phyloP scores from a whole-genome alignment of 2,329 filamentous ascomycete genomes.

The Alternaria arbusti region DNA sequence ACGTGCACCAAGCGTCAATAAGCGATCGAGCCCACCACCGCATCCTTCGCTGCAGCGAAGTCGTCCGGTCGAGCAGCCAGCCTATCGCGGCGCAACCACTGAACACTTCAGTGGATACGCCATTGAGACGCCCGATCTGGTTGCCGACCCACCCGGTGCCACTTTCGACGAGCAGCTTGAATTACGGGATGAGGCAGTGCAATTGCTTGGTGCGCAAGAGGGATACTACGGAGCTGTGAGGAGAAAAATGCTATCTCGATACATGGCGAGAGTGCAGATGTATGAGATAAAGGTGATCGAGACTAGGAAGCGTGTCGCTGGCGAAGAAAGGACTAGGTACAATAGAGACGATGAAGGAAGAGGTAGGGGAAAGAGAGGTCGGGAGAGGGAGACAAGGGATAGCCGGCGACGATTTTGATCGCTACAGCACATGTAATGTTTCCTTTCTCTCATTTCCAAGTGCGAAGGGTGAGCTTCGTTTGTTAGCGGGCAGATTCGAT shows the following conservation, averaged over 20 bases:
- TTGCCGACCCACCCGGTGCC: not conserved
- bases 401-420: not conserved
- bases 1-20: not conserved
- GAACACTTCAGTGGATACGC: not conserved
- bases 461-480: not conserved
- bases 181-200: not conserved
- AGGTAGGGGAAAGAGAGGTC: not conserved
- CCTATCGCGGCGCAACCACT: not conserved
- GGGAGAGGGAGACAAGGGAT: not conserved
- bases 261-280: not conserved
- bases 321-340: not conserved
- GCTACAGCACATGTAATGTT: rapidly evolving
- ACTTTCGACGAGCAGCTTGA: not conserved
- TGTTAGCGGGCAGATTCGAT: not conserved
- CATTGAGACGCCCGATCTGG: not conserved
- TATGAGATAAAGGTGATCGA: not conserved
- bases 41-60: not conserved
- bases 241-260: not conserved
- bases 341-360: not conserved
- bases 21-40: not conserved
- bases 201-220: not conserved
- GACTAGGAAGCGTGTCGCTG: not conserved
- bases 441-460: not conserved
- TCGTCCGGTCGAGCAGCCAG: not conserved
- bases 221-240: not conserved